Percentiles rank a stretch among this genome's conserved stretches.
Conservation (phyloP, 2,329 filamentous ascomycete species). For the Boeremia lycopersici region DNA sequence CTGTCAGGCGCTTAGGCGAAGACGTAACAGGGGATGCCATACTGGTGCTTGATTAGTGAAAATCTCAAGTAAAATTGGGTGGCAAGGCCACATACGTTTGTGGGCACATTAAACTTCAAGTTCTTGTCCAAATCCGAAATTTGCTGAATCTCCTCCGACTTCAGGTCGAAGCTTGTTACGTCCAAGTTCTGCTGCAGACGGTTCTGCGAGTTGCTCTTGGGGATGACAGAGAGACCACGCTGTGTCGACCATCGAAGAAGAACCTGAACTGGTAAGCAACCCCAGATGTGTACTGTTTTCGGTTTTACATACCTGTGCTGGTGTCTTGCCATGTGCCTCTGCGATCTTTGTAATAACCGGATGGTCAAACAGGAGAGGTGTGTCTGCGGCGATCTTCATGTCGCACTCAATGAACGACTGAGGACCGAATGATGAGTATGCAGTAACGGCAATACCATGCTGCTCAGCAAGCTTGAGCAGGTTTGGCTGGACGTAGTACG, state of each 20-base stretch:
- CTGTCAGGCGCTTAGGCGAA: conserved; percentile 32
- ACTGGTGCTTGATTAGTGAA: conserved; percentile 32
- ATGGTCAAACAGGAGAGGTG: conserved; percentile 43
- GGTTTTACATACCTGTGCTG: conserved; percentile 65
- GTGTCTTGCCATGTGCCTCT: conserved; percentile 66
- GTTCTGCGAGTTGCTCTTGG: conserved; percentile 40
- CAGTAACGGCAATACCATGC: conserved; percentile 43
- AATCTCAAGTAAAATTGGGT: background rate
- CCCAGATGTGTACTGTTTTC: background rate
- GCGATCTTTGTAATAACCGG: conserved; percentile 71
- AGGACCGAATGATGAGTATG: conserved; percentile 55
- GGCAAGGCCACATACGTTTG: conserved; percentile 36
- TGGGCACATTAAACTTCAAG: conserved; percentile 43
- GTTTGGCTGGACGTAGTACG: conserved; percentile 45
- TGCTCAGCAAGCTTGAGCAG: conserved; percentile 43
- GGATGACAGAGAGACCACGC: conserved; percentile 49
- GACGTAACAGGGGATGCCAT: conserved; percentile 45
- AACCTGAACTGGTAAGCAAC: conserved; percentile 2
- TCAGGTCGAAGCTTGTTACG: conserved; percentile 39
- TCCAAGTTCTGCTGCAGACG: conserved; percentile 35
- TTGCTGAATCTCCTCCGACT: conserved; percentile 28
- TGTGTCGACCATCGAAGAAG: conserved; percentile 48
- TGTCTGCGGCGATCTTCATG: conserved; percentile 23
- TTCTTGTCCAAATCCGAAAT: conserved; percentile 44
- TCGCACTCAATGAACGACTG: conserved; percentile 38